Evolutionary conservation across 768 basidiomycete species (phyloP).

Genomic region (Tylopilus felleus): DNA sequence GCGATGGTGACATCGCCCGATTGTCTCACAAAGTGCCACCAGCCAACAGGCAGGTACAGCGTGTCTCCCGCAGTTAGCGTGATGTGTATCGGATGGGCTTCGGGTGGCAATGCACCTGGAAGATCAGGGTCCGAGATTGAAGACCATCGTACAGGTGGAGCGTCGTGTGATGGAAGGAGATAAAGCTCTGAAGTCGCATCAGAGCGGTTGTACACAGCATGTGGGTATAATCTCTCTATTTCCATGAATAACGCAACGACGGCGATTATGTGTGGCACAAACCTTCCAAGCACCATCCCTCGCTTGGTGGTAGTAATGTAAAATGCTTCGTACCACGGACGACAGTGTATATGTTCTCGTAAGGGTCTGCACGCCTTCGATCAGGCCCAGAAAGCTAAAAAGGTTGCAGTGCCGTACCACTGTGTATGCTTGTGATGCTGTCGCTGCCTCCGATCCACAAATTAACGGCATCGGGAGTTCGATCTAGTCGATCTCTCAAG

Average conservation of each 20-base stretch:
- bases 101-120: slow-evolving; percentile 43
- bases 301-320: slow-evolving; percentile 83
- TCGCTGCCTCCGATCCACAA: slow-evolving; percentile 83
- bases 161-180: slow-evolving; percentile 31
- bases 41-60: slow-evolving; percentile 86
- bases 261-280: slow-evolving; percentile 7
- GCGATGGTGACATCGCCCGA: slow-evolving; percentile 60
- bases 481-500: slow-evolving; percentile 36
- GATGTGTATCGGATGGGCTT: slow-evolving; percentile 63
- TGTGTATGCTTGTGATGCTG: slow-evolving; percentile 84
- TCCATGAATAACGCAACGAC: slow-evolving; percentile 8
- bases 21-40: slow-evolving; percentile 93
- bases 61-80: slow-evolving; percentile 71
- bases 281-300: slow-evolving; percentile 83
- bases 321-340: slow-evolving; percentile 83
- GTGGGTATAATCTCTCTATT: slow-evolving; percentile 59
- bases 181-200: slow-evolving; percentile 20
- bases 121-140: slow-evolving; percentile 61
- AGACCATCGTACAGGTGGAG: slow-evolving; percentile 73
- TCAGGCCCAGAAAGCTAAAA: not conserved
- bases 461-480: slow-evolving; percentile 83
- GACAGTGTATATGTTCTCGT: slow-evolving; percentile 92
- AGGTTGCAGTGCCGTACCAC: slow-evolving; percentile 47
- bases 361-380: slow-evolving; percentile 56
- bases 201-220: slow-evolving; percentile 57